Conservation (phyloP, 192 early-diverging fungal genomes). For the Tieghemiomyces parasiticus region DNA sequence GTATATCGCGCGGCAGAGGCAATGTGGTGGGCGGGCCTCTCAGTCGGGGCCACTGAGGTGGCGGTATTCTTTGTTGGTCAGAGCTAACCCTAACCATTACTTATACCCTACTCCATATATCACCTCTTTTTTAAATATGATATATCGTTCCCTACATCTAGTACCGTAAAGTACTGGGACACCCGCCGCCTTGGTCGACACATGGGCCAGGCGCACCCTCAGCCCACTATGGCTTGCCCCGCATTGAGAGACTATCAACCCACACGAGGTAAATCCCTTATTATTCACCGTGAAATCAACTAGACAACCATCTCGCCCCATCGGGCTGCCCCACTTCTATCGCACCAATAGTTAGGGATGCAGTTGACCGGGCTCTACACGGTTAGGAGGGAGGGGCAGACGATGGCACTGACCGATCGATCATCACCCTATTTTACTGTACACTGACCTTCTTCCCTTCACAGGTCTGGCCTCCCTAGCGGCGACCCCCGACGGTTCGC, state of each 20-base stretch:
- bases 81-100: constrained; percentile 17
- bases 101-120: constrained; percentile 16
- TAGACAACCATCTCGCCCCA: no score
- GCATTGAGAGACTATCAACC: constrained; percentile 17
- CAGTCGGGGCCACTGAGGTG: no score
- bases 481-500: constrained; percentile 40
- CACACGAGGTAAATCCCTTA: constrained; percentile 14
- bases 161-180: constrained; percentile 73
- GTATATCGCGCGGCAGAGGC: no score
- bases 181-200: constrained; percentile 33
- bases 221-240: constrained; percentile 23
- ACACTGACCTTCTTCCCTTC: constrained; percentile 9
- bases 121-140: constrained; percentile 9
- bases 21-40: no score
- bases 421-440: constrained; percentile 4
- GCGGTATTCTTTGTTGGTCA: not conserved
- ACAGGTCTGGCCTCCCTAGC: constrained; percentile 50
- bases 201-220: constrained; percentile 23
- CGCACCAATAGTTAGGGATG: not conserved
- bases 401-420: not conserved
- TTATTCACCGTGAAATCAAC: no score
- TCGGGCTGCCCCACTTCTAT: no score
- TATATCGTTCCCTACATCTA: constrained; percentile 21
- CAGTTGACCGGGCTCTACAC: not conserved
- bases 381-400: not conserved